Conservation (phyloP, 768 basidiomycete species). For the Chalciporus piperatus region DNA sequence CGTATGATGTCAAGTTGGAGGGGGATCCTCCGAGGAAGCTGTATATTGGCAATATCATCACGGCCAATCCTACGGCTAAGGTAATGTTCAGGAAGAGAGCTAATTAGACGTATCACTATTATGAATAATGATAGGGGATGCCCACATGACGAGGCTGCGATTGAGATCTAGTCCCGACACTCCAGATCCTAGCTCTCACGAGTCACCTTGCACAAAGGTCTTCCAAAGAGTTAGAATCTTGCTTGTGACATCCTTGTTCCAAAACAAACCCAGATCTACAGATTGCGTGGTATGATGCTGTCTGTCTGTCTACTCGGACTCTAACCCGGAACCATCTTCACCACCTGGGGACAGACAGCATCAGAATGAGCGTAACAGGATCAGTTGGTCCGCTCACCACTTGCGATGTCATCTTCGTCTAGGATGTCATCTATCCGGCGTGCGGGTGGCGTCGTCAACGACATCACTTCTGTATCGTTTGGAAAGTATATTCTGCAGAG, state of each 20-base stretch:
- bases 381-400: constrained; percentile 7
- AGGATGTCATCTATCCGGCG: constrained; percentile 13
- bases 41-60: not conserved
- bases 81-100: constrained; percentile 4
- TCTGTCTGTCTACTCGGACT: not conserved
- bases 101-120: no score
- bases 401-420: constrained; percentile 15
- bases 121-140: no score
- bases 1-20: constrained; percentile 3
- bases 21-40: not conserved
- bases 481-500: constrained; percentile 21
- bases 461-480: constrained; percentile 13
- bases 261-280: not conserved
- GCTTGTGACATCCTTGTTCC: not conserved
- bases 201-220: no score
- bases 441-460: constrained; percentile 19
- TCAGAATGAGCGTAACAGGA: not conserved
- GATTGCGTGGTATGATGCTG: not conserved
- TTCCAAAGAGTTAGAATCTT: not conserved
- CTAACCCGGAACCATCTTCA: constrained; percentile 1
- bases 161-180: no score
- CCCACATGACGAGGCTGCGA: no score
- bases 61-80: not conserved
- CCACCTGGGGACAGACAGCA: not conserved
- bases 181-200: not conserved